Base-by-base conservation (phyloP, 257 asterid genomes). In the Pogostemon cablin region DNA sequence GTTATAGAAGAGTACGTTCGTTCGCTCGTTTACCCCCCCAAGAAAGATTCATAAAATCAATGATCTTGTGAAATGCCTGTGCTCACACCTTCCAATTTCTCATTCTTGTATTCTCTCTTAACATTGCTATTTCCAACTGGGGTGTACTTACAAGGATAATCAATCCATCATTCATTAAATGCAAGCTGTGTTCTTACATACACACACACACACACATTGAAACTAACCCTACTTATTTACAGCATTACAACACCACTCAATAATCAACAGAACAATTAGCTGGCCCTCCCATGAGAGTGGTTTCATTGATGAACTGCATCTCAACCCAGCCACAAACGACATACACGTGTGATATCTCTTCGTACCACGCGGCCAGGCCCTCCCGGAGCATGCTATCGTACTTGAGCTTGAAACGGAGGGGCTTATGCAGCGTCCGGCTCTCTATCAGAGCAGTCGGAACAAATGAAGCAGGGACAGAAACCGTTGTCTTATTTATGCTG, bases 321-420 rank as follows among this genome's bases (percentile, higher is more conserved):
- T 80, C 80, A 37, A 83, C 47, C 87, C 87, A 83, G 39, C 87
- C 87, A 66, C 87, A 83, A 5, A 83, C 62, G 5, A 83, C 57
- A 10, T 83, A 83, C 1, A 80, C 15, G 15, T 83, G 85, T 0
- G 85, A 58, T 60, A 83, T 59, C 32, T 83, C 85, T 34, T 80
- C 87, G 6, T 65, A 80, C 87, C 87, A 83, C 0, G 87, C 81
- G 0, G 87, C 83, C 65, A 80, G 63, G 4, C 87, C 87, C 77
- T 83, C 83, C 3, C 87, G 69, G 6, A 80, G 74, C 83, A 83
- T 83, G 57, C 87, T 82, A 32, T 83, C 87, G 54, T 80, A 83
- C 85, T 80, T 83, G 67, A 83, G 15, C 49, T 80, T 83, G 77
- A 83, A 83, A 5, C 49, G 79, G 0, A 78, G 81, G 0, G 87